Evolutionary conservation across 441 rosid species (phyloP).

Genomic region (Gossypium schwendimanii): DNA sequence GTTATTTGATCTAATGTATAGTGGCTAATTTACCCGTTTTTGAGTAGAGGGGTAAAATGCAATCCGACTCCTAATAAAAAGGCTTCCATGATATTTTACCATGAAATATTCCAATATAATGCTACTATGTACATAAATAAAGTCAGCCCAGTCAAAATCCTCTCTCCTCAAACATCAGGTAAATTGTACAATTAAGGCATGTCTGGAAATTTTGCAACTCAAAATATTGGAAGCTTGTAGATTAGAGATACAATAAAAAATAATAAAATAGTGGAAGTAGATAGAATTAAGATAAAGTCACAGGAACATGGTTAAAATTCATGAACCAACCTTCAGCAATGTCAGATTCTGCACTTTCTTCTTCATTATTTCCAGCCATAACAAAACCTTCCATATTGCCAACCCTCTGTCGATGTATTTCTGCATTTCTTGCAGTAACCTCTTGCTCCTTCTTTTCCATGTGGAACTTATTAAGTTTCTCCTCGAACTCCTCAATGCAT

Average conservation of each 20-base stretch:
- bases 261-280: background rate
- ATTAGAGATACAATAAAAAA: background rate
- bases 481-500: slow-evolving; percentile 94
- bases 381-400: slow-evolving; percentile 33
- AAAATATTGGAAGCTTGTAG: background rate
- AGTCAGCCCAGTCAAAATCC: background rate
- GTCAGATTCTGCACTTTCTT: slow-evolving; percentile 32
- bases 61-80: background rate
- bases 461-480: slow-evolving; percentile 83
- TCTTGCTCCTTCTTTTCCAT: slow-evolving; percentile 93
- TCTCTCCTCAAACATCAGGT: background rate
- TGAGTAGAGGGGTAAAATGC: background rate
- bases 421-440: slow-evolving; percentile 81
- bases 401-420: slow-evolving; percentile 63
- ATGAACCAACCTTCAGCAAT: slow-evolving; percentile 32
- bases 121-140: background rate
- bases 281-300: slow-evolving; percentile 5
- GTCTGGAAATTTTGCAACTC: background rate
- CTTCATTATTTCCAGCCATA: slow-evolving; percentile 24
- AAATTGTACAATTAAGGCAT: background rate
- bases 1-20: background rate
- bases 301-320: background rate
- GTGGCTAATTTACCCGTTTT: background rate
- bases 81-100: background rate
- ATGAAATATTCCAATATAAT: background rate